Evolutionary conservation across 805 yeast species (phyloP).

Genomic region (Schwanniomyces pseudopolymorphus): DNA sequence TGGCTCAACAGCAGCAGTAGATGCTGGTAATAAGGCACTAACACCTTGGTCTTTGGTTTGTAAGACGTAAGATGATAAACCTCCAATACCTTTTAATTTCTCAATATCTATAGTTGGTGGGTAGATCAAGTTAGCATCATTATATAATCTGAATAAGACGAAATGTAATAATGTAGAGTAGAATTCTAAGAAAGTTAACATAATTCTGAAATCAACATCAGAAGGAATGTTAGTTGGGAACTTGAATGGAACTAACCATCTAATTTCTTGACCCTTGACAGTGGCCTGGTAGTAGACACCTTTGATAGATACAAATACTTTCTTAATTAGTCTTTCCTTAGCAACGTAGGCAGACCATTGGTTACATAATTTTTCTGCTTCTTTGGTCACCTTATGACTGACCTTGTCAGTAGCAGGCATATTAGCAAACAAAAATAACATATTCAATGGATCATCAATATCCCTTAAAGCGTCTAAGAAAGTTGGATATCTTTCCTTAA

Average conservation of each 20-base stretch:
- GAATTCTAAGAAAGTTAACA: slow-evolving; percentile 95
- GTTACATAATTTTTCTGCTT: slow-evolving; percentile 82
- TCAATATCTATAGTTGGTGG: slow-evolving; percentile 82
- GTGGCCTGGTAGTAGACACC: slow-evolving; percentile 95
- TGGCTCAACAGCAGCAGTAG: slow-evolving; percentile 14
- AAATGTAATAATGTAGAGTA: slow-evolving; percentile 90
- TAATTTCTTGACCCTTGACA: slow-evolving; percentile 85
- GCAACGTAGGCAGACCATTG: slow-evolving; percentile 96
- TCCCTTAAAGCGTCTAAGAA: slow-evolving; percentile 91
- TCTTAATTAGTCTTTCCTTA: slow-evolving; percentile 73
- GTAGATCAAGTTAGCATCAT: slow-evolving; percentile 80
- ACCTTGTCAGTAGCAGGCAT: slow-evolving; percentile 92
- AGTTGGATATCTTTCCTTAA: slow-evolving; percentile 94
- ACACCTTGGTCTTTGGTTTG: slow-evolving; percentile 46
- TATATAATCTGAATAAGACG: slow-evolving; percentile 79
- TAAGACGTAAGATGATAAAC: slow-evolving; percentile 78
- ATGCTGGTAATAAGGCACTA: slow-evolving; percentile 38
- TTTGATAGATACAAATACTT: slow-evolving; percentile 93
- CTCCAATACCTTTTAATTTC: slow-evolving; percentile 84
- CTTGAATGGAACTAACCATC: slow-evolving; percentile 97
- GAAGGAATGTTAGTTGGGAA: slow-evolving; percentile 94
- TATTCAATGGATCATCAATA: slow-evolving; percentile 90
- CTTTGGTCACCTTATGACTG: slow-evolving; percentile 76
- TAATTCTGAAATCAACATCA: slow-evolving; percentile 93
- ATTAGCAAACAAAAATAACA: slow-evolving; percentile 90